Evolutionary conservation across 352 stramenopile genomes (phyloP).

Genomic region (Elongisporangium undulatum): DNA sequence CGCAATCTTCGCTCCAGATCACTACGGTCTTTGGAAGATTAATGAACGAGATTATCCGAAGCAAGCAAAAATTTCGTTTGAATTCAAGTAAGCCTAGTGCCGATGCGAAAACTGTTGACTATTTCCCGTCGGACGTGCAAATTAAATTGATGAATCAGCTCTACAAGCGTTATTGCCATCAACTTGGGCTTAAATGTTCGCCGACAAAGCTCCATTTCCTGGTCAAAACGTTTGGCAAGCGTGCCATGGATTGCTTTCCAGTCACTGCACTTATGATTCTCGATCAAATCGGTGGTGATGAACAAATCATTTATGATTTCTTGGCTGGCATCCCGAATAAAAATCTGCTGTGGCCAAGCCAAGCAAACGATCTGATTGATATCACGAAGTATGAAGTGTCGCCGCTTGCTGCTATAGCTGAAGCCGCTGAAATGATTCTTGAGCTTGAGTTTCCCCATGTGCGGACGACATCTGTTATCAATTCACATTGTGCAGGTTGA

Average conservation of each 20-base stretch:
- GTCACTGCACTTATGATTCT: slow-evolving; percentile 55
- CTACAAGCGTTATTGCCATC: slow-evolving; percentile 55
- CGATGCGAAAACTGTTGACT: background rate
- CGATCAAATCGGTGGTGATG: slow-evolving; percentile 14
- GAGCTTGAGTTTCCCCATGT: slow-evolving; percentile 50
- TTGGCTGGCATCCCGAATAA: background rate
- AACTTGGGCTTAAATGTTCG: slow-evolving; percentile 28
- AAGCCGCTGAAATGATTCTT: slow-evolving; percentile 44
- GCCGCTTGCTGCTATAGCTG: slow-evolving; percentile 16
- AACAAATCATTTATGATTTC: background rate
- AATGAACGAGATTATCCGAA: slow-evolving; percentile 28
- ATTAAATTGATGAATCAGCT: slow-evolving; percentile 57
- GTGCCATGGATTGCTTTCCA: slow-evolving; percentile 44
- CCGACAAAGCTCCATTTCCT: slow-evolving; percentile 45
- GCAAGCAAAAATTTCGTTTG: slow-evolving; percentile 11
- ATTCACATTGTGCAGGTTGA: background rate
- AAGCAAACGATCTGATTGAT: background rate
- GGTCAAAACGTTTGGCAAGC: slow-evolving; percentile 42
- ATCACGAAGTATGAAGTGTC: background rate
- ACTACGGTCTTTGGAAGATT: slow-evolving; percentile 30
- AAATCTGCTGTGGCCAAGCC: slow-evolving; percentile 33
- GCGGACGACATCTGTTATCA: background rate
- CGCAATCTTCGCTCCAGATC: background rate
- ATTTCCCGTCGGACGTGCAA: slow-evolving; percentile 30
- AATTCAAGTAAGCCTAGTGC: background rate